A percentile compares a stretch with the other conserved stretches of the same genome.
Conservation (phyloP, 345 rosid species). For the Linum tenue region DNA sequence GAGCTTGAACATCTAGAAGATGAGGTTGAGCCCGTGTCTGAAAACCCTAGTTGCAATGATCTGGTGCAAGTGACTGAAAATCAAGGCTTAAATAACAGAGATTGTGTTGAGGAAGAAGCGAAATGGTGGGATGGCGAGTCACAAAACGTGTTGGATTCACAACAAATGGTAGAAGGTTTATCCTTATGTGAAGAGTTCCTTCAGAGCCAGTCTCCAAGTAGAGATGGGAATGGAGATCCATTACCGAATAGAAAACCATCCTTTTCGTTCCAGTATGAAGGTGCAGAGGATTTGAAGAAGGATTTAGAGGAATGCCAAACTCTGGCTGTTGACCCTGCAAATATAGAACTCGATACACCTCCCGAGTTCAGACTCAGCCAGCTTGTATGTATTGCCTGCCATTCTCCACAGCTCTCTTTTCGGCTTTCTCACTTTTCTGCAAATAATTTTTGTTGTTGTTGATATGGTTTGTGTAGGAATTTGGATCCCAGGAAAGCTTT, state of each 20-base stretch:
- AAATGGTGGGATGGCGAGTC: conserved; percentile 85
- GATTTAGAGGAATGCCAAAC: conserved; percentile 87
- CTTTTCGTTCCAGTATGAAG: conserved; percentile 66
- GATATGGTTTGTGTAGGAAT: conserved; percentile 41
- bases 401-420: neutral
- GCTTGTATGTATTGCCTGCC: conserved; percentile 41
- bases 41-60: conserved; percentile 11
- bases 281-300: conserved; percentile 65
- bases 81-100: conserved; percentile 17
- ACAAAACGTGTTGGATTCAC: conserved; percentile 63
- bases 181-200: conserved; percentile 78
- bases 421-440: neutral
- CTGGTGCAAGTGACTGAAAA: conserved; percentile 16
- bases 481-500: conserved; percentile 91
- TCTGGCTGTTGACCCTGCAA: conserved; percentile 56
- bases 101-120: conserved; percentile 40
- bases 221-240: conserved; percentile 37
- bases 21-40: conserved; percentile 35
- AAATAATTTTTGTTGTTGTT: neutral
- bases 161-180: conserved; percentile 86
- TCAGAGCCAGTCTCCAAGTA: conserved; percentile 62
- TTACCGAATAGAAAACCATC: conserved; percentile 33
- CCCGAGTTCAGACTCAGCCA: conserved; percentile 92
- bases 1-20: conserved; percentile 30
- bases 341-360: conserved; percentile 83